Evolutionary conservation across 352 stramenopile species (phyloP).

Genomic region (Pythium aristosporum): DNA sequence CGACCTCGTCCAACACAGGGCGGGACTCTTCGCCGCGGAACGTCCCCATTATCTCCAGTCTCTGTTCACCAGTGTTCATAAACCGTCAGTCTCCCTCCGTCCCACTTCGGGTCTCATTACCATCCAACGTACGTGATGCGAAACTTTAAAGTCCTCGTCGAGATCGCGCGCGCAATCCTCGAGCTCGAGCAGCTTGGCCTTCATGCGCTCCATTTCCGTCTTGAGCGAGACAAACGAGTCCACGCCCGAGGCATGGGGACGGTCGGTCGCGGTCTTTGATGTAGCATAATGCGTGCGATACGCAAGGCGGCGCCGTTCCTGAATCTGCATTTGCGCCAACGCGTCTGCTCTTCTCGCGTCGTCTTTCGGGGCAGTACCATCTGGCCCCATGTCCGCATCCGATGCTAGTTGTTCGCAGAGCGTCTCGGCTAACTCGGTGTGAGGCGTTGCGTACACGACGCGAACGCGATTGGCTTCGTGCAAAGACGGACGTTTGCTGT

Average conservation of each 20-base stretch:
- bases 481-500: neutral
- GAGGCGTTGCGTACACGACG: neutral
- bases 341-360: neutral
- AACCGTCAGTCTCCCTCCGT: neutral
- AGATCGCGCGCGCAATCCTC: slow-evolving; percentile 53
- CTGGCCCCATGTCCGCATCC: neutral
- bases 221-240: slow-evolving; percentile 36
- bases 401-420: too few relatives aligned
- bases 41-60: slow-evolving; percentile 21
- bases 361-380: neutral
- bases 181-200: slow-evolving; percentile 42
- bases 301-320: slow-evolving; percentile 8
- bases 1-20: slow-evolving; percentile 6
- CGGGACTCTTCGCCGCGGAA: neutral
- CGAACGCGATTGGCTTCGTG: neutral
- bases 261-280: neutral
- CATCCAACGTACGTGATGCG: slow-evolving; percentile 35
- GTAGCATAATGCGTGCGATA: slow-evolving; percentile 22
- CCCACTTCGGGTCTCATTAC: neutral
- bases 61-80: slow-evolving; percentile 6
- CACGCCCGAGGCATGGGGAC: neutral
- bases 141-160: slow-evolving; percentile 57
- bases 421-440: neutral
- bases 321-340: neutral
- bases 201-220: slow-evolving; percentile 53